phyloP scores from a whole-genome alignment of 2,329 filamentous ascomycete species.

The Meredithiella fracta region DNA sequence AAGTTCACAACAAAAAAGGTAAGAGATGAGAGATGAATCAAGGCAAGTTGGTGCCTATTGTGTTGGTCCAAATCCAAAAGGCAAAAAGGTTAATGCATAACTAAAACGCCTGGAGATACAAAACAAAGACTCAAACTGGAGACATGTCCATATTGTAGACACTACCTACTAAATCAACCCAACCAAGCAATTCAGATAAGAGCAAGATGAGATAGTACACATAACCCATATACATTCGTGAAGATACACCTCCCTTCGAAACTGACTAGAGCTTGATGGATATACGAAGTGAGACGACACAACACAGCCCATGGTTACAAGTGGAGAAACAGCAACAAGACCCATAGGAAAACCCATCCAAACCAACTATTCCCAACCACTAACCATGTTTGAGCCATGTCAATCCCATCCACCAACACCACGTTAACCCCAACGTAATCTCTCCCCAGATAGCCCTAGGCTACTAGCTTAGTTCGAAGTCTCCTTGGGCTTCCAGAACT shows the following conservation, averaged over 20 bases:
- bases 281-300: not conserved
- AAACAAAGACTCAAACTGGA: not conserved
- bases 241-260: constrained; percentile 5
- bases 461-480: constrained; percentile 13
- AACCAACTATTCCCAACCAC: not conserved
- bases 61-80: not conserved
- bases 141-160: not conserved
- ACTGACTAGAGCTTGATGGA: not conserved
- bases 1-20: not conserved
- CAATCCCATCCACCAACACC: not conserved
- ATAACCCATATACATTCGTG: constrained; percentile 15
- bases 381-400: not conserved
- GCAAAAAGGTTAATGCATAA: not conserved
- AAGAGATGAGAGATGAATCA: not conserved
- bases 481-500: constrained; percentile 54
- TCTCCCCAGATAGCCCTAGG: not conserved
- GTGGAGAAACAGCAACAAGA: not conserved
- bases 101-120: not conserved
- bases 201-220: constrained; percentile 6
- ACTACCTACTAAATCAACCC: not conserved
- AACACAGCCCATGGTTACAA: not conserved
- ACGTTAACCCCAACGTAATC: not conserved
- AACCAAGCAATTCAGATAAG: not conserved
- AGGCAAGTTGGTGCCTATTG: not conserved
- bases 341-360: not conserved